A percentile compares a stretch with the other conserved stretches of the same genome.
Evolutionary conservation across 192 early-diverging fungal genomes (phyloP).

Genomic region (Tieghemiomyces parasiticus): DNA sequence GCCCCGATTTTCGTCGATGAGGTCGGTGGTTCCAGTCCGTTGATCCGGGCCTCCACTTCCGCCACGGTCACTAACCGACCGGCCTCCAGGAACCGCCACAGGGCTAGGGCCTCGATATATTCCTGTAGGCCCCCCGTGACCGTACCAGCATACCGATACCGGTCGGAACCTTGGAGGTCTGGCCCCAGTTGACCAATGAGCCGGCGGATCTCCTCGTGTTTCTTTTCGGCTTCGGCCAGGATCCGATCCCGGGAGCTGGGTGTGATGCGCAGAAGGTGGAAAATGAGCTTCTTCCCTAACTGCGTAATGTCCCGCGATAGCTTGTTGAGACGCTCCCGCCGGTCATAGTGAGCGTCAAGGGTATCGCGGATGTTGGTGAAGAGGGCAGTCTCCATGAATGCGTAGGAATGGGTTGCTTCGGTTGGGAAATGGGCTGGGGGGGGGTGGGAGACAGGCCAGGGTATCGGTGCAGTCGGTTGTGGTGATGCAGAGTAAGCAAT

Average conservation of each 20-base stretch:
- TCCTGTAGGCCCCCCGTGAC: slow-evolving; percentile 25
- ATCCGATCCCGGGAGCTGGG: slow-evolving; percentile 16
- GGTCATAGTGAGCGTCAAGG: slow-evolving; percentile 29
- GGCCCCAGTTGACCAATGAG: slow-evolving; percentile 17
- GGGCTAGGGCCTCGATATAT: slow-evolving; percentile 28
- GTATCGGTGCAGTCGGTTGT: background rate
- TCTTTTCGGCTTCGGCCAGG: slow-evolving; percentile 20
- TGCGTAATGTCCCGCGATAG: slow-evolving; percentile 32
- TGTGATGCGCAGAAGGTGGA: slow-evolving; percentile 26
- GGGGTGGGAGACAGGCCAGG: background rate
- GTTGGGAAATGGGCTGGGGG: background rate
- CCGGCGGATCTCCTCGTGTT: slow-evolving; percentile 19
- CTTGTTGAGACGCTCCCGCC: slow-evolving; percentile 31
- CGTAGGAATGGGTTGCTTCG: background rate
- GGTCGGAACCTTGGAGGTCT: slow-evolving; percentile 26
- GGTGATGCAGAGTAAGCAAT: no score
- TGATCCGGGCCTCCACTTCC: slow-evolving; percentile 15
- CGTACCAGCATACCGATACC: slow-evolving; percentile 21
- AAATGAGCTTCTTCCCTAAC: slow-evolving; percentile 33
- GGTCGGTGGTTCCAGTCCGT: slow-evolving; percentile 12
- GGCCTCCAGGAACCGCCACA: slow-evolving; percentile 25
- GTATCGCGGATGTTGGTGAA: slow-evolving; percentile 20
- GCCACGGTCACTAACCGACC: slow-evolving; percentile 18
- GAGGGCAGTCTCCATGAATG: background rate
- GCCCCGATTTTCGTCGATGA: no score